Evolutionary conservation across 1,284 basidiomycete genomes (phyloP).

Genomic region (Wallemia hederae): DNA sequence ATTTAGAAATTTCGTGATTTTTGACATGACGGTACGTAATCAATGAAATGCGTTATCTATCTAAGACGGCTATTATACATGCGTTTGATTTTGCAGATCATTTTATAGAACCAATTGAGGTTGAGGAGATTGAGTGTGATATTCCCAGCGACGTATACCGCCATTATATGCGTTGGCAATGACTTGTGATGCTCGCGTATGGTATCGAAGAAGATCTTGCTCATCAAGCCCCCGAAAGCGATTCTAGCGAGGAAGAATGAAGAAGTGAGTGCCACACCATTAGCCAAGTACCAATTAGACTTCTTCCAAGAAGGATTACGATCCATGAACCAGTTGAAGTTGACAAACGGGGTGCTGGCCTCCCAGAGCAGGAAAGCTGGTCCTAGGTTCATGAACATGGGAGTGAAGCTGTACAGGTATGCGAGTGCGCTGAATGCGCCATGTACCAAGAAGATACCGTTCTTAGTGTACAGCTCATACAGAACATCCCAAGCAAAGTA

Average conservation of each 20-base stretch:
- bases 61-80: constrained; percentile 5
- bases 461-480: background rate
- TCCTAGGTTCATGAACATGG: constrained; percentile 13
- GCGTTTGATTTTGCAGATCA: constrained; percentile 11
- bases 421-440: background rate
- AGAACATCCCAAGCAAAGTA: background rate
- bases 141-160: constrained; percentile 7
- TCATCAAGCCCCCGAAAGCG: constrained; percentile 8
- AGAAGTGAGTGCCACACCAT: constrained; percentile 11
- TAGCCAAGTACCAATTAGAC: constrained; percentile 9
- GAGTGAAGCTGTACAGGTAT: constrained; percentile 1
- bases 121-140: constrained; percentile 12
- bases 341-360: constrained; percentile 12
- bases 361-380: constrained; percentile 14
- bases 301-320: constrained; percentile 6
- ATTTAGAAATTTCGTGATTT: too few species aligned
- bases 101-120: constrained; percentile 14
- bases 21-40: too few species aligned
- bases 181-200: background rate
- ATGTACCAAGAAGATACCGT: background rate
- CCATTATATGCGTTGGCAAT: constrained; percentile 4
- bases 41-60: background rate
- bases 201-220: background rate
- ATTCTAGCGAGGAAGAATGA: constrained; percentile 13
- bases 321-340: constrained; percentile 11